Percentiles rank a stretch among this genome's conserved stretches.
Evolutionary conservation across 495 filamentous ascomycete genomes (phyloP).

Genomic region (Podospora australis): DNA sequence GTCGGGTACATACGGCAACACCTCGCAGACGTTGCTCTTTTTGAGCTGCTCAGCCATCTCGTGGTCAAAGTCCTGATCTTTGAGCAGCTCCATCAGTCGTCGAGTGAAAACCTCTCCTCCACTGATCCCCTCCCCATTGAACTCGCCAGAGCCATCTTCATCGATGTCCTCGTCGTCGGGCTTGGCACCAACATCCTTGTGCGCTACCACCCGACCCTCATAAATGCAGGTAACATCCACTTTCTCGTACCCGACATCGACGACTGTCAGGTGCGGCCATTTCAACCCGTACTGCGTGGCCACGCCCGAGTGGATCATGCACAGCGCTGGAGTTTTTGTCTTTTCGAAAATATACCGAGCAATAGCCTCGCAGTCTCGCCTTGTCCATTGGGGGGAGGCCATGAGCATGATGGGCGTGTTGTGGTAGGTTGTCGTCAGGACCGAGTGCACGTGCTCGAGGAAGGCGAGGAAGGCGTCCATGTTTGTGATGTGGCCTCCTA

Average conservation of each 20-base stretch:
- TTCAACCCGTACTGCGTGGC: constrained; percentile 82
- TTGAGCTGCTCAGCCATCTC: constrained; percentile 97
- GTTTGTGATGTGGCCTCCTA: constrained; percentile 72
- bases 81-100: constrained; percentile 61
- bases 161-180: constrained; percentile 45
- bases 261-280: constrained; percentile 64
- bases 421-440: constrained; percentile 83
- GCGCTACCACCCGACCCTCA: constrained; percentile 58
- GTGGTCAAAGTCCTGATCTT: constrained; percentile 60
- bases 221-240: constrained; percentile 83
- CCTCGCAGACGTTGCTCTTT: constrained; percentile 79
- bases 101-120: constrained; percentile 89
- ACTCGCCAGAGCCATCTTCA: neutral
- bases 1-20: constrained; percentile 60
- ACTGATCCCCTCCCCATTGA: constrained; percentile 43
- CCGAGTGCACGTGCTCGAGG: constrained; percentile 77
- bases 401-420: constrained; percentile 84
- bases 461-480: constrained; percentile 91
- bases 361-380: constrained; percentile 71
- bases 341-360: constrained; percentile 94
- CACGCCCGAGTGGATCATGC: constrained; percentile 75
- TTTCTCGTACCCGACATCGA: constrained; percentile 87
- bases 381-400: constrained; percentile 77
- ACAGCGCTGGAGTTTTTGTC: constrained; percentile 87
- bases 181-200: constrained; percentile 36